Conservation (phyloP, 116 monocot species). For the Papilionanthe hybrid region DNA sequence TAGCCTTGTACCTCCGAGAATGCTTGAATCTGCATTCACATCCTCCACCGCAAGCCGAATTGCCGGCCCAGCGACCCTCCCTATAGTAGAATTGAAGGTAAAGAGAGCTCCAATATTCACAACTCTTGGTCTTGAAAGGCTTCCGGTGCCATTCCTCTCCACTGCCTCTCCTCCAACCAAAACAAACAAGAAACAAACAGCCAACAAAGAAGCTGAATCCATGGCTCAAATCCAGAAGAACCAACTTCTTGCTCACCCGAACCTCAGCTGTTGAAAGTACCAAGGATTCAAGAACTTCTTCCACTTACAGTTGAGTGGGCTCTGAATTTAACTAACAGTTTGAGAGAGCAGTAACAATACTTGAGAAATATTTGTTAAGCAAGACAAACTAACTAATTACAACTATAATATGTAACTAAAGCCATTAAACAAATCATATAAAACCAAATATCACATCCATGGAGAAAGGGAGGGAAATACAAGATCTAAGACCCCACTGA, state of each 20-base stretch:
- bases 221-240: constrained; percentile 5
- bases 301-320: neutral
- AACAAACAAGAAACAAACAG: constrained; percentile 23
- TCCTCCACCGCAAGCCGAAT: constrained; percentile 65
- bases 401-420: neutral
- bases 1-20: constrained; percentile 57
- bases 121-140: constrained; percentile 21
- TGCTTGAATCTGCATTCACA: constrained; percentile 54
- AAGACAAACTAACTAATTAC: neutral
- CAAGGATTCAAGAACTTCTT: neutral
- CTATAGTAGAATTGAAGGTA: constrained; percentile 63
- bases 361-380: neutral
- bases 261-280: neutral
- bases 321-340: neutral
- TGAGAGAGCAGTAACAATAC: neutral
- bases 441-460: neutral
- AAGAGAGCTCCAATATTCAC: constrained; percentile 59
- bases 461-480: neutral
- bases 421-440: neutral
- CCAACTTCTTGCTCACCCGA: neutral
- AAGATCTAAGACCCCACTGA: neutral
- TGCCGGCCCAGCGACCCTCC: constrained; percentile 53
- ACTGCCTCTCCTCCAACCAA: constrained; percentile 9
- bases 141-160: constrained; percentile 6
- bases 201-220: constrained; percentile 16